Evolutionary conservation across 495 filamentous ascomycete genomes (phyloP), one percentile per base, ranked within the genome.

Genomic region (Penicillium subrubescens): DNA sequence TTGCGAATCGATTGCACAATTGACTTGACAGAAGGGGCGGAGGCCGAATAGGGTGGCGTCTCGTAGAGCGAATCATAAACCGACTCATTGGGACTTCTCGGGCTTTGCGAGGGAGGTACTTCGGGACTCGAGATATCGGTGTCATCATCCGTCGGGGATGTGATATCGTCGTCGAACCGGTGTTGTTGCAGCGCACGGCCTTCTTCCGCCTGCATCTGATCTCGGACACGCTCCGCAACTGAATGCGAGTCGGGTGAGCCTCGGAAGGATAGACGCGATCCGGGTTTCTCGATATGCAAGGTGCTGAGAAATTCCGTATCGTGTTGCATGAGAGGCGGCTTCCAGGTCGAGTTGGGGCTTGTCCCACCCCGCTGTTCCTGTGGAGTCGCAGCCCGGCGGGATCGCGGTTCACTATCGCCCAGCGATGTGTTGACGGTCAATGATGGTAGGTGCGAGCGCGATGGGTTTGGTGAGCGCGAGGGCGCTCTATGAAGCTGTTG

Each of bases 171-270:
- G 25, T 75, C 72, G 27, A 66, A 43, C 12, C 56, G 56, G 33
- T 58, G 73, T 29, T 86, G 77, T 15, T 89, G 84, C 64, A 94
- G 81, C 15, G 89, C 89, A 64, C 82, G 81, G 7, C 88, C 91
- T 77, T 94, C 91, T 21, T 90, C 90, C 29, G 84, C 81, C 53
- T 88, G 82, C 86, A 93, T 92, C 74, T 89, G 83, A n/a, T 87
- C 87, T 54, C 88, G 88, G 1, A 88, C 76, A 50, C 81, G 78
- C 44, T 82, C 80, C 8, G 84, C 82, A 66, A 85, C 83, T 3
- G 83, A 84, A 44, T 77, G 72, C 3, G 78, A 75, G 21, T 80
- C 79, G 1, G 77, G 66, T 21, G 79, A 80, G 7, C 72, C 79
- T 25, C 79, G 74, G 46, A 82, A 79, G 8, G 79, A 81, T 31